A percentile compares a stretch with the other conserved stretches of the same genome.
These are phyloP conservation scores for Nicotiana rustica DNA, from an alignment of 305 asterid genomes.

Conservation along the genomic window DNA sequence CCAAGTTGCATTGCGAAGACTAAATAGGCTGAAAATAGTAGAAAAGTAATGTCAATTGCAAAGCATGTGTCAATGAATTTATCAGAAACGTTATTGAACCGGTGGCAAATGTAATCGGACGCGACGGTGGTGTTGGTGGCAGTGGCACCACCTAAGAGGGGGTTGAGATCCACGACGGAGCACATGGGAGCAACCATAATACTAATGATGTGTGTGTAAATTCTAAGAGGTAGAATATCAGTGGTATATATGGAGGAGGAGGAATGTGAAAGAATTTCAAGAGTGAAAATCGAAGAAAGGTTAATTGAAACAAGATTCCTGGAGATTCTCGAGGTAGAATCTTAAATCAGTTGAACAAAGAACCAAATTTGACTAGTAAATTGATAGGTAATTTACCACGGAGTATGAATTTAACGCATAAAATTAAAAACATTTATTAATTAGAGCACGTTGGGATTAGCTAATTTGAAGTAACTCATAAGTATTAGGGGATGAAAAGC, in stretches of 20 bases:
- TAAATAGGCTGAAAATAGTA: conserved; percentile 69
- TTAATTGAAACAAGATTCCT: too few relatives aligned
- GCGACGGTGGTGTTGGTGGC: too few relatives aligned
- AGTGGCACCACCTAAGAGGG: conserved; percentile 58
- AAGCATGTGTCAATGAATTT: conserved; percentile 48
- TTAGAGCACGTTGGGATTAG: too few relatives aligned
- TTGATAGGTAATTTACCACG: too few relatives aligned
- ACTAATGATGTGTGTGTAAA: not conserved
- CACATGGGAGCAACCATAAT: conserved; percentile 39
- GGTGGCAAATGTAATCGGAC: conserved; percentile 57
- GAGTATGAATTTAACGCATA: too few relatives aligned
- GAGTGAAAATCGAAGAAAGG: not conserved
- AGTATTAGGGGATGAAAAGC: too few relatives aligned
- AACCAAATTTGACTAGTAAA: not conserved
- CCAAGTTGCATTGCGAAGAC: conserved; percentile 78
- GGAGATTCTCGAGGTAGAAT: too few relatives aligned
- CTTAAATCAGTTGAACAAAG: too few relatives aligned
- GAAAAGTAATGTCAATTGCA: conserved; percentile 64
- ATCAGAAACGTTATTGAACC: conserved; percentile 44
- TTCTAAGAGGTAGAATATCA: not conserved
- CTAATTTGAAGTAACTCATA: too few relatives aligned
- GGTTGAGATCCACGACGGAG: conserved; percentile 53
- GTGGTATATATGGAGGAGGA: not conserved
- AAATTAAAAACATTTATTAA: too few relatives aligned
- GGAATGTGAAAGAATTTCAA: not conserved